phyloP scores from a whole-genome alignment of 352 stramenopile genomes.

The Phytophthora lateralis region DNA sequence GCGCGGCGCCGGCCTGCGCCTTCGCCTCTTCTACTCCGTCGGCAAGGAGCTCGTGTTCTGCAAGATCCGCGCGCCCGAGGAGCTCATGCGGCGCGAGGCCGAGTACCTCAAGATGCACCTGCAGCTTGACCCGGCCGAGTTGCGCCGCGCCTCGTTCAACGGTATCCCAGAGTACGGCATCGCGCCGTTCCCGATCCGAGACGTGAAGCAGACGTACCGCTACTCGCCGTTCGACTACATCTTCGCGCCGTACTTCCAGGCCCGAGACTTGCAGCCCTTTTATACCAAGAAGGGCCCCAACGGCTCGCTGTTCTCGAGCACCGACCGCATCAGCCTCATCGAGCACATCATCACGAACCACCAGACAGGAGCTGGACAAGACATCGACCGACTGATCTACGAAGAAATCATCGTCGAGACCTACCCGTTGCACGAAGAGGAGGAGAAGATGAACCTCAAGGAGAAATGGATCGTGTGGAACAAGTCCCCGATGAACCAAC shows the following conservation, averaged over 20 bases:
- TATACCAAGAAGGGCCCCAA: constrained; percentile 65
- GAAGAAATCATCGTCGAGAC: constrained; percentile 78
- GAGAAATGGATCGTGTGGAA: constrained; percentile 76
- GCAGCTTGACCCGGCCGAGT: constrained; percentile 66
- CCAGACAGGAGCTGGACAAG: constrained; percentile 60
- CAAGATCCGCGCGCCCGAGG: constrained; percentile 79
- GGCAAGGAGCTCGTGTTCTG: constrained; percentile 77
- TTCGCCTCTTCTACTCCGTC: constrained; percentile 78
- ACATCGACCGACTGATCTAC: constrained; percentile 79
- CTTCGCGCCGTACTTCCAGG: constrained; percentile 82
- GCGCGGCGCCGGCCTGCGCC: constrained; percentile 60
- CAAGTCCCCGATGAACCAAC: constrained; percentile 75
- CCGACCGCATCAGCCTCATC: constrained; percentile 79
- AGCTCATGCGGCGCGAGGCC: constrained; percentile 73
- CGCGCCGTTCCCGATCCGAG: constrained; percentile 79
- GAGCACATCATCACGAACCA: constrained; percentile 87
- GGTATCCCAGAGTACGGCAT: constrained; percentile 76
- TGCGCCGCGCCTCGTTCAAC: constrained; percentile 66
- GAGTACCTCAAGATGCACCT: constrained; percentile 79
- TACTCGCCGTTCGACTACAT: constrained; percentile 88
- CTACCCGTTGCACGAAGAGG: constrained; percentile 79
- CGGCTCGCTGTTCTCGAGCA: constrained; percentile 76
- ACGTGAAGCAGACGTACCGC: constrained; percentile 78
- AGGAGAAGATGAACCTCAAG: constrained; percentile 64
- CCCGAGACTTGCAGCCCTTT: constrained; percentile 67